These are phyloP conservation scores for Termitomyces sp. DNA, from an alignment of 768 basidiomycete genomes.

Conservation along the genomic window DNA sequence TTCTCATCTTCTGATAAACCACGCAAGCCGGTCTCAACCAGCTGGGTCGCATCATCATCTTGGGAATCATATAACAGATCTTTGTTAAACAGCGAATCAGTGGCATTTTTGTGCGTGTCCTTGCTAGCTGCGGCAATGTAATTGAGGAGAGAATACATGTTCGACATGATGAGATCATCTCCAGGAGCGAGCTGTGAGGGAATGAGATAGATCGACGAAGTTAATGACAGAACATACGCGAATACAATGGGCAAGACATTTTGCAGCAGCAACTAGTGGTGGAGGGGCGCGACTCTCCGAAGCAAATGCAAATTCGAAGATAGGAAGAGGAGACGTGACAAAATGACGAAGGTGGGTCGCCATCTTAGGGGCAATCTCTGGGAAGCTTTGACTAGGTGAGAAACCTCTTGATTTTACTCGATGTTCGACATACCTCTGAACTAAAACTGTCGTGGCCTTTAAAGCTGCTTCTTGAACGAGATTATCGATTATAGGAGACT, in stretches of 20 bases:
- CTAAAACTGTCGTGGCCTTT: slow-evolving; percentile 79
- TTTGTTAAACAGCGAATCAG: slow-evolving; percentile 36
- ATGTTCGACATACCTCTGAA: slow-evolving; percentile 58
- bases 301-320: slow-evolving; percentile 84
- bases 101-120: slow-evolving; percentile 57
- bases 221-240: slow-evolving; percentile 44
- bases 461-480: slow-evolving; percentile 88
- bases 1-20: slow-evolving; percentile 82
- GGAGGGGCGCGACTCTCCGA: slow-evolving; percentile 72
- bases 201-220: slow-evolving; percentile 1
- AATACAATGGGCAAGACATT: slow-evolving; percentile 87
- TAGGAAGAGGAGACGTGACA: slow-evolving; percentile 80
- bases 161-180: slow-evolving; percentile 88
- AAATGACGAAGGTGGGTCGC: slow-evolving; percentile 81
- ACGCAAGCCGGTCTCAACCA: slow-evolving; percentile 59
- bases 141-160: slow-evolving; percentile 95
- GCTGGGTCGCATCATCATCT: slow-evolving; percentile 50
- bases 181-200: slow-evolving; percentile 70
- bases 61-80: slow-evolving; percentile 38
- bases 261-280: slow-evolving; percentile 80
- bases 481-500: slow-evolving; percentile 78
- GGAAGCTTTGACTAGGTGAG: slow-evolving; percentile 52
- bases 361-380: slow-evolving; percentile 71
- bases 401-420: background rate
- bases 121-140: slow-evolving; percentile 84